Evolutionary conservation across 352 stramenopile species (phyloP), one percentile per base, ranked within the genome.

Genomic region (Globisporangium iwayamae): DNA sequence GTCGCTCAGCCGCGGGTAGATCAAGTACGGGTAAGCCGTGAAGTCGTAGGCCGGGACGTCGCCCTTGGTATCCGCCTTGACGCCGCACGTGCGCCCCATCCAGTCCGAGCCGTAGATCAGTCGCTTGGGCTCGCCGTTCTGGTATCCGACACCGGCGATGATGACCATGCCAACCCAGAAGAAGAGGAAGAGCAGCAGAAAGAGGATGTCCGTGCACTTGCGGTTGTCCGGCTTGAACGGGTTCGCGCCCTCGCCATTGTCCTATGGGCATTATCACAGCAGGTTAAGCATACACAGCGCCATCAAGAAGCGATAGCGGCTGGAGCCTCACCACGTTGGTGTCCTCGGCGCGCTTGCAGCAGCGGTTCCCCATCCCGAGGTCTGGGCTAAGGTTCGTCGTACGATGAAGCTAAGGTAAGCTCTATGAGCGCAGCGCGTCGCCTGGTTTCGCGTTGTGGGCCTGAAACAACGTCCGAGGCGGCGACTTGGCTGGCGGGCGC

Each of bases 121-220:
- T 22, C 84, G 82, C 73, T 91, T 83, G 13, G 84, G 84, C 60
- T 93, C 71, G 25, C 84, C 84, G 55, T 88, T 67, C n/a, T 70
- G 59, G 65, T 89, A 91, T 2, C 75, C 82, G 28, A 91, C 67
- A 1, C 67, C 74, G 0, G 80, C 80, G 60, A 93, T 89, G 66
- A 84, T 67, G 65, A 91, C 74, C 82, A 90, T 91, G 30, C 75
- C 72, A 46, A 80, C 61, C 76, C 75, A 85, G 65, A 84, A 85
- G 20, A 72, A 56, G 25, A 80, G 46, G 62, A 87, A 88, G 65
- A 89, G 73, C 39, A 90, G n/a, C 50, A 84, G 56, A 38, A 71
- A 93, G 14, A 94, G 58, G 13, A 90, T 16, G 58, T 94, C 85
- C 3, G 80, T 91, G 74, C 85, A 94, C 55, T 85, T 89, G 41